These are phyloP conservation scores for Hyparrhenia diplandra DNA, from an alignment of 176 grass and related monocot genomes.

Conservation along the genomic window DNA sequence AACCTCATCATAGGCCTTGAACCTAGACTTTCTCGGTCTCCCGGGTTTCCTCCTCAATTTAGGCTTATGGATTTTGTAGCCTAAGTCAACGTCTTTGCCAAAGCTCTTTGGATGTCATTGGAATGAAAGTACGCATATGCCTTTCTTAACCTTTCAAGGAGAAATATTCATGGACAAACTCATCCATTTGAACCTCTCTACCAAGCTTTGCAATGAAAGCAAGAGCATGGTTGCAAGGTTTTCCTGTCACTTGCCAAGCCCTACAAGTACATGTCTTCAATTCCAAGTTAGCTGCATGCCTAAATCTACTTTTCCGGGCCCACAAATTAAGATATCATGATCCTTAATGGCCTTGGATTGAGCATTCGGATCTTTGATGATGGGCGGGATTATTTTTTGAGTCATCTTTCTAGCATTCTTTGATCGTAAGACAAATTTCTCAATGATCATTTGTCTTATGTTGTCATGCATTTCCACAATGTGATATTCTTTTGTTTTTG, in stretches of 20 bases:
- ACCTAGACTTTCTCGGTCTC: no score
- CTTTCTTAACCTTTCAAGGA: no score
- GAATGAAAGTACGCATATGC: no score
- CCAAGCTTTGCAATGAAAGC: no score
- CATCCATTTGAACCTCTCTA: no score
- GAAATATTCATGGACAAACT: no score
- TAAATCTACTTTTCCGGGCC: background rate
- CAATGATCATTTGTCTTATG: background rate
- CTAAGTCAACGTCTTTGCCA: no score
- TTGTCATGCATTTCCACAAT: background rate
- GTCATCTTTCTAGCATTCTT: background rate
- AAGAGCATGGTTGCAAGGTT: no score
- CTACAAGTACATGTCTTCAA: background rate
- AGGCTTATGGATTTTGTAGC: no score
- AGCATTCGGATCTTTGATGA: background rate
- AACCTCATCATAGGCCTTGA: background rate
- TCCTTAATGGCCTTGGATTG: background rate
- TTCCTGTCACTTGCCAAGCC: background rate
- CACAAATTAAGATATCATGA: background rate
- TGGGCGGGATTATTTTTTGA: background rate
- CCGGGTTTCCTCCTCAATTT: no score
- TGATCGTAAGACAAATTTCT: background rate
- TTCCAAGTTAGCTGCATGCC: no score
- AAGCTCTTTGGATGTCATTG: no score
- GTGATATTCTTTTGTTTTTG: background rate